Conservation (phyloP, 306 rosid genomes). For the Quercus agrifolia region DNA sequence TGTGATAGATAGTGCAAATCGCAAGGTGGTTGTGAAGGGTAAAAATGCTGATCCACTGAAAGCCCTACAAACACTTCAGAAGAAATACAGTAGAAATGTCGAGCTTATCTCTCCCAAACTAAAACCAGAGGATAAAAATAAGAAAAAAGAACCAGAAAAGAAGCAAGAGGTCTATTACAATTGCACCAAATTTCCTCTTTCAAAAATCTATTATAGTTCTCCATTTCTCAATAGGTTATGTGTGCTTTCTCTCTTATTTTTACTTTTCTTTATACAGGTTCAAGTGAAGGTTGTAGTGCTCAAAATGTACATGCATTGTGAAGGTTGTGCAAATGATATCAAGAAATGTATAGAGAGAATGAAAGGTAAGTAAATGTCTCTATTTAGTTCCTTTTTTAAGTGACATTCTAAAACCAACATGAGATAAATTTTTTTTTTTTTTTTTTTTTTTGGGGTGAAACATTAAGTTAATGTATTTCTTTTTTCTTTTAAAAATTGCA, state of each 20-base stretch:
- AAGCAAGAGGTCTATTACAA: conserved; percentile 21
- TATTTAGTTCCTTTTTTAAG: not conserved
- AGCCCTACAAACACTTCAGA: conserved; percentile 50
- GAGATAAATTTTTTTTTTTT: no score
- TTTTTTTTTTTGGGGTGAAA: not conserved
- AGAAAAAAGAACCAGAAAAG: conserved; percentile 20
- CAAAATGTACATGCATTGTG: conserved; percentile 62
- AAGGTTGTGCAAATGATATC: conserved; percentile 65
- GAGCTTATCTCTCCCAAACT: conserved; percentile 57
- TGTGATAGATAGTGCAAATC: conserved; percentile 43
- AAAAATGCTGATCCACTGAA: conserved; percentile 44
- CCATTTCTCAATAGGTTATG: not conserved
- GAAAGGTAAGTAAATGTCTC: conserved; percentile 30
- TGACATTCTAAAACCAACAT: no score
- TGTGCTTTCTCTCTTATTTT: not conserved
- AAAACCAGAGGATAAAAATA: not conserved
- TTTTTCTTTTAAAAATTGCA: not conserved
- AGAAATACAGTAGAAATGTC: conserved; percentile 60
- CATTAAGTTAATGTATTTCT: not conserved
- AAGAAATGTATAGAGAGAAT: conserved; percentile 45
- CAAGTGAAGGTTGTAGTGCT: conserved; percentile 49
- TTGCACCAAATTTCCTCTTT: not conserved
- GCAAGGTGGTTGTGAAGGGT: conserved; percentile 53
- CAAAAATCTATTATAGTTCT: not conserved
- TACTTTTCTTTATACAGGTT: conserved; percentile 9